phyloP scores from a whole-genome alignment of 129 eudicot species.

The Solidago caesia region DNA sequence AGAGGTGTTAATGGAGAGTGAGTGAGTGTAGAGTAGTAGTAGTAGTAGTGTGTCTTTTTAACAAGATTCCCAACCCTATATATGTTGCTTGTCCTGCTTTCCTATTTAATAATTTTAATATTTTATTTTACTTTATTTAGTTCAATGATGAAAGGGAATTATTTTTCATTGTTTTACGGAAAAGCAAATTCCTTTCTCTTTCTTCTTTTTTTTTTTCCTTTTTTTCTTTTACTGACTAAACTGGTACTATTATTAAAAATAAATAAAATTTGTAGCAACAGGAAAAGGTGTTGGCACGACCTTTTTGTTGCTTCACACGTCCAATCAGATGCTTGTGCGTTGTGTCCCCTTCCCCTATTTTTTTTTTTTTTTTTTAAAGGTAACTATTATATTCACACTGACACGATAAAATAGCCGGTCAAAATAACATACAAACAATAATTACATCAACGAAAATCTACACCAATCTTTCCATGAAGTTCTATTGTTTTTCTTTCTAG shows the following conservation, averaged over 20 bases:
- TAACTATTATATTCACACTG: too few species aligned
- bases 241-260: background rate
- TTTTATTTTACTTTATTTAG: too few species aligned
- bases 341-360: background rate
- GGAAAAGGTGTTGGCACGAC: constrained; percentile 27
- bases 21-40: constrained; percentile 11
- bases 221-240: background rate
- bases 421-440: too few species aligned
- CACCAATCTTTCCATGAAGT: too few species aligned
- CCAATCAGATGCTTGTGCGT: constrained; percentile 17
- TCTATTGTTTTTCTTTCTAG: too few species aligned
- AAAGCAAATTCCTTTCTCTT: constrained; percentile 31
- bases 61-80: constrained; percentile 26
- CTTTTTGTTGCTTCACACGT: constrained; percentile 22
- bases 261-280: constrained; percentile 5
- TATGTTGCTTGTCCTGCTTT: background rate
- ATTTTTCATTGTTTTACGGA: constrained; percentile 19
- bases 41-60: constrained; percentile 20
- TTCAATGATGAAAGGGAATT: constrained; percentile 15
- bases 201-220: background rate
- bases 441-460: too few species aligned
- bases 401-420: too few species aligned
- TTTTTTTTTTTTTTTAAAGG: too few species aligned
- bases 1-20: too few species aligned
- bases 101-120: constrained; percentile 20